Evolutionary conservation across 2,329 filamentous ascomycete species (phyloP).

Genomic region (Scedosporium dehoogii): DNA sequence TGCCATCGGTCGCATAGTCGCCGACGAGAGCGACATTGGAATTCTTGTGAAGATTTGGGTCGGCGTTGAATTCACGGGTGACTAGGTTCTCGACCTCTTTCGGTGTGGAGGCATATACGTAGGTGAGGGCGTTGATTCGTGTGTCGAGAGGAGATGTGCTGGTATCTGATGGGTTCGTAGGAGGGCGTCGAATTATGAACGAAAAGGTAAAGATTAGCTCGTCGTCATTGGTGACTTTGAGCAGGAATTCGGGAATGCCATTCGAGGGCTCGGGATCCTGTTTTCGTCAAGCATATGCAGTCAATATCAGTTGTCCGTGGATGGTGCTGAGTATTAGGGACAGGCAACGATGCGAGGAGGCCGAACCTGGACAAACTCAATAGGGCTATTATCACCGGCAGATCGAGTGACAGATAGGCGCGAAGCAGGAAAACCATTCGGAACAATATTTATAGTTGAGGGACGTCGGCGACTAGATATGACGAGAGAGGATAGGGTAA

Average conservation of each 20-base stretch:
- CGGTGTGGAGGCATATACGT: constrained; percentile 75
- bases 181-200: constrained; percentile 58
- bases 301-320: not conserved
- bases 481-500: constrained; percentile 75
- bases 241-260: constrained; percentile 59
- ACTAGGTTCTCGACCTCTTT: constrained; percentile 89
- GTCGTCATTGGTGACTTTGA: constrained; percentile 83
- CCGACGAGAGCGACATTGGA: constrained; percentile 93
- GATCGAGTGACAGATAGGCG: constrained; percentile 66
- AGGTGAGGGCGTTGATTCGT: constrained; percentile 78
- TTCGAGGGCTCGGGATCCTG: constrained; percentile 66
- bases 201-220: constrained; percentile 90
- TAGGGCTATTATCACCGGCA: constrained; percentile 59
- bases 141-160: constrained; percentile 52
- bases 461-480: constrained; percentile 73
- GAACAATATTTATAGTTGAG: constrained; percentile 65
- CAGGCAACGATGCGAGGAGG: constrained; percentile 12
- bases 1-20: constrained; percentile 78
- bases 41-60: constrained; percentile 96
- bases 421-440: constrained; percentile 80
- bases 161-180: constrained; percentile 39
- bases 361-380: constrained; percentile 87
- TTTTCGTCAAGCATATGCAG: not conserved
- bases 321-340: not conserved
- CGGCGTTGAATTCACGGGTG: constrained; percentile 90